Percentiles rank a stretch among this genome's conserved stretches.
phyloP scores from a whole-genome alignment of 805 yeast genomes.

The Candida tallmaniae region DNA sequence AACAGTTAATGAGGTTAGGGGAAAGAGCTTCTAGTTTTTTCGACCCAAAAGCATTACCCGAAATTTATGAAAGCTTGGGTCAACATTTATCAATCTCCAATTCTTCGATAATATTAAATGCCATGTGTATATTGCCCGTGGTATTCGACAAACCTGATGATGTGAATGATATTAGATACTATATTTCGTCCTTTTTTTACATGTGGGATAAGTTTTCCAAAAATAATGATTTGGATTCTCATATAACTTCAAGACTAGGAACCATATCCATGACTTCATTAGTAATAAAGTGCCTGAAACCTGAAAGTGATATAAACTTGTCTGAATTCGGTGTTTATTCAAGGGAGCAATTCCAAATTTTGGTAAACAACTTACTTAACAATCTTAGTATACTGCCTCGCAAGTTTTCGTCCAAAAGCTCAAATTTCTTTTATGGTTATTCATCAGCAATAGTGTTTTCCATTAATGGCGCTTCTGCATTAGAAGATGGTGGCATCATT shows the following conservation, averaged over 20 bases:
- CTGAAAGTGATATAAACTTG: conserved; percentile 18
- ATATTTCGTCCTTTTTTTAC: conserved; percentile 64
- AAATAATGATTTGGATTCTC: conserved; percentile 53
- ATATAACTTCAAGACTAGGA: conserved; percentile 61
- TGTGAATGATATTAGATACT: conserved; percentile 43
- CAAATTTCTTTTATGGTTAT: conserved; percentile 39
- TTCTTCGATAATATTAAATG: conserved; percentile 46
- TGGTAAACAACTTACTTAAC: conserved; percentile 52
- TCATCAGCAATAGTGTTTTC: conserved; percentile 54
- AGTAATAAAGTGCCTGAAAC: conserved; percentile 19
- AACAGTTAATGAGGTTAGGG: conserved; percentile 48
- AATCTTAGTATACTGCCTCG: conserved; percentile 44
- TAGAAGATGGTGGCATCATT: conserved; percentile 43
- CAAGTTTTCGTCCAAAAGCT: conserved; percentile 41
- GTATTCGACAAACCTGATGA: conserved; percentile 22
- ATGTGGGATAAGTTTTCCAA: conserved; percentile 60
- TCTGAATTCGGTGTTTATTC: conserved; percentile 62
- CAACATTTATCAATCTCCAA: conserved; percentile 52
- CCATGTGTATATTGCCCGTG: conserved; percentile 53
- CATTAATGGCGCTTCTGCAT: conserved; percentile 45
- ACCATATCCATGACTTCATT: conserved; percentile 51
- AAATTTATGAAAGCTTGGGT: conserved; percentile 47
- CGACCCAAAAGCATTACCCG: conserved; percentile 42
- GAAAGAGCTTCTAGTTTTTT: conserved; percentile 53
- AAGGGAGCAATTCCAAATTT: conserved; percentile 53